A percentile compares a stretch with the other conserved stretches of the same genome.
Evolutionary conservation across 2,329 filamentous ascomycete genomes (phyloP).

Genomic region (Sclerotinia glacialis): DNA sequence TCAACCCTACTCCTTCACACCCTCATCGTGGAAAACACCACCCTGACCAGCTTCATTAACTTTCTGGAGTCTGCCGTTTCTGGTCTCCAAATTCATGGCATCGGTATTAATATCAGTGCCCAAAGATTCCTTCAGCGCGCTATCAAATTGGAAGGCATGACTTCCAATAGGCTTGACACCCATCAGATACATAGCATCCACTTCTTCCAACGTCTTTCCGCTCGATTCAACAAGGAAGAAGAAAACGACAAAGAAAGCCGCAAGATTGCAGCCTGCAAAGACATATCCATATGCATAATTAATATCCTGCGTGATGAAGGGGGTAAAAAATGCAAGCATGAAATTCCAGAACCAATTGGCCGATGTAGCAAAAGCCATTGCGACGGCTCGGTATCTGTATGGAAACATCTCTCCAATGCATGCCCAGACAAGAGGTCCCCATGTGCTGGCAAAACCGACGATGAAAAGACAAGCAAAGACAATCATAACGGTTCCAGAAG

Average conservation of each 20-base stretch:
- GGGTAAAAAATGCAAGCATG: conserved; percentile 71
- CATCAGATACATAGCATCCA: conserved; percentile 35
- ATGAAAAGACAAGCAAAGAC: conserved; percentile 74
- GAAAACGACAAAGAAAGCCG: conserved; percentile 64
- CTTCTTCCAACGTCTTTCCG: conserved; percentile 31
- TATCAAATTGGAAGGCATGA: conserved; percentile 16
- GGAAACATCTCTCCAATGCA: conserved; percentile 68
- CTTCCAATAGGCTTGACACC: conserved; percentile 41
- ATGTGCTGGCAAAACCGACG: conserved; percentile 65
- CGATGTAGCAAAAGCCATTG: conserved; percentile 59
- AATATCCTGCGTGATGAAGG: conserved; percentile 71
- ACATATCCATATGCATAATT: conserved; percentile 71
- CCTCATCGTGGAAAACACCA: conserved; percentile 18
- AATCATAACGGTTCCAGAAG: conserved; percentile 67
- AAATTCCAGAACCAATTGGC: conserved; percentile 74
- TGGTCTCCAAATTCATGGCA: conserved; percentile 15
- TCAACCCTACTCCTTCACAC: background rate
- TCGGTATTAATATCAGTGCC: conserved; percentile 14
- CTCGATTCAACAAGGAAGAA: conserved; percentile 73
- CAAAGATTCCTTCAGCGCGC: background rate
- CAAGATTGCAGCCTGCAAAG: conserved; percentile 68
- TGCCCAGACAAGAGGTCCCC: conserved; percentile 69
- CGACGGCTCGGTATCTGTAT: conserved; percentile 57
- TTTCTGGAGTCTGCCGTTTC: conserved; percentile 14
- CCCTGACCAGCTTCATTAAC: conserved; percentile 8